Conservation (phyloP, 148 eudicot species). For the Bassia scoparia region DNA sequence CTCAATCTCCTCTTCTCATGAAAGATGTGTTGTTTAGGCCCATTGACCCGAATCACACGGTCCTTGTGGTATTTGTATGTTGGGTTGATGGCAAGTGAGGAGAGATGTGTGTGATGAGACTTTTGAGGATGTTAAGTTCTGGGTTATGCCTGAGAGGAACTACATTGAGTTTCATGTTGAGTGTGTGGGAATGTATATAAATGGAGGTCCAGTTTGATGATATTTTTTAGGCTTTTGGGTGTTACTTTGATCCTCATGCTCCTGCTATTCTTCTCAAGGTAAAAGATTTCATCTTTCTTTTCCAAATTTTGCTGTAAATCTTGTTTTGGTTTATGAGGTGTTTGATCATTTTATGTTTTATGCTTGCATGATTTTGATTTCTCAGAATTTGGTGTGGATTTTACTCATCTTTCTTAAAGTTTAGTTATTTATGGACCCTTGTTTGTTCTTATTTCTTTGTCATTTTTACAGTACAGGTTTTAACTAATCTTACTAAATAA, state of each 20-base stretch:
- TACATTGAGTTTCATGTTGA: conserved; percentile 52
- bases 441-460: no score
- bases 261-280: conserved; percentile 82
- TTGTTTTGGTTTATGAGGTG: no score
- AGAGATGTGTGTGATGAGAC: conserved; percentile 58
- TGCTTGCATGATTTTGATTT: no score
- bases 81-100: conserved; percentile 54
- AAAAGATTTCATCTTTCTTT: background rate
- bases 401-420: no score
- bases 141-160: conserved; percentile 68
- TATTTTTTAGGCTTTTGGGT: conserved; percentile 56
- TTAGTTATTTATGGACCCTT: no score
- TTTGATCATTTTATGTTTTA: no score
- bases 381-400: no score
- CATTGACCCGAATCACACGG: conserved; percentile 40
- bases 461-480: no score
- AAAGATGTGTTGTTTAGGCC: conserved; percentile 66
- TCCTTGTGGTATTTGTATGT: conserved; percentile 46
- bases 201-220: conserved; percentile 73
- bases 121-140: conserved; percentile 50
- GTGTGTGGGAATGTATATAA: conserved; percentile 39
- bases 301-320: no score
- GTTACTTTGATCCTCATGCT: conserved; percentile 37
- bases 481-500: no score
- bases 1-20: conserved; percentile 40